Evolutionary conservation across 2,329 filamentous ascomycete species (phyloP).

Genomic region (Didymella pomorum): DNA sequence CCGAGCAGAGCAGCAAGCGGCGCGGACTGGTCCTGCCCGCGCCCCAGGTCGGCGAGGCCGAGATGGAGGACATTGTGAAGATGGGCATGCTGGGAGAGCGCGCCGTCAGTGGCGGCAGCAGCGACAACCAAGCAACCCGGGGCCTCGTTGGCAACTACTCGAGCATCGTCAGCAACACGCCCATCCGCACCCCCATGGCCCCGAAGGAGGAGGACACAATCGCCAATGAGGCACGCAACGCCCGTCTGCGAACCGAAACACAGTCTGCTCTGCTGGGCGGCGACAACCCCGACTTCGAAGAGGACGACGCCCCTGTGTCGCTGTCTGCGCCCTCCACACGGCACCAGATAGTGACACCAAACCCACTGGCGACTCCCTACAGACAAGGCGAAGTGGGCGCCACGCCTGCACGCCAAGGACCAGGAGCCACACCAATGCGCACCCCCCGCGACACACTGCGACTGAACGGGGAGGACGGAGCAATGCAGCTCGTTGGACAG

Average conservation of each 20-base stretch:
- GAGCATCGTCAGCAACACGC: slow-evolving; percentile 79
- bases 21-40: slow-evolving; percentile 81
- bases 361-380: slow-evolving; percentile 91
- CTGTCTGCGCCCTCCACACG: slow-evolving; percentile 85
- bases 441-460: slow-evolving; percentile 89
- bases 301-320: slow-evolving; percentile 82
- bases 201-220: slow-evolving; percentile 94
- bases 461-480: slow-evolving; percentile 74
- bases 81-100: slow-evolving; percentile 95
- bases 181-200: slow-evolving; percentile 90
- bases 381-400: slow-evolving; percentile 71
- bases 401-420: slow-evolving; percentile 67
- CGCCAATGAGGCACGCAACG: slow-evolving; percentile 95
- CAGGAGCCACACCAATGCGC: slow-evolving; percentile 82
- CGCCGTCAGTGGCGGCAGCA: slow-evolving; percentile 78
- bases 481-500: slow-evolving; percentile 71
- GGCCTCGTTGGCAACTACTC: slow-evolving; percentile 89
- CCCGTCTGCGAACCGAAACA: slow-evolving; percentile 88
- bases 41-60: slow-evolving; percentile 90
- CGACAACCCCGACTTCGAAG: slow-evolving; percentile 88
- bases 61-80: slow-evolving; percentile 97
- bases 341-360: slow-evolving; percentile 87
- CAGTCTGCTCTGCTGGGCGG: slow-evolving; percentile 92
- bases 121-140: slow-evolving; percentile 84
- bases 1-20: slow-evolving; percentile 95